Conservation (phyloP, 306 rosid genomes). For the Astragalus glycyphyllos region DNA sequence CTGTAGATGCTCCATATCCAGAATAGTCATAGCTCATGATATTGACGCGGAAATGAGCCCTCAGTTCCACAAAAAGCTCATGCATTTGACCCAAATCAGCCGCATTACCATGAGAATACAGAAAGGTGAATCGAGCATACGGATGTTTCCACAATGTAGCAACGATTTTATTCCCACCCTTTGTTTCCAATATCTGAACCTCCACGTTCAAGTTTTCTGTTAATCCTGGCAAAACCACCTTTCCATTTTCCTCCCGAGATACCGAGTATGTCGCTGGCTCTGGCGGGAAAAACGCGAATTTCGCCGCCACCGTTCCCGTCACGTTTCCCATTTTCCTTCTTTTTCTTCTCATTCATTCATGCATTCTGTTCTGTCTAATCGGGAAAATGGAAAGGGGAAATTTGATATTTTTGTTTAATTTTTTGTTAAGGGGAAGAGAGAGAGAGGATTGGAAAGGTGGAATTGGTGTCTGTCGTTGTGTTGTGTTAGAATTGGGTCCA, state of each 20-base stretch:
- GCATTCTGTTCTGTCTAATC: not conserved
- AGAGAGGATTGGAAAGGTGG: not conserved
- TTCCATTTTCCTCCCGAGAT: slow-evolving; percentile 58
- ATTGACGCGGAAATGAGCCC: slow-evolving; percentile 94
- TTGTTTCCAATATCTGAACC: slow-evolving; percentile 72
- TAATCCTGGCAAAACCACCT: slow-evolving; percentile 67
- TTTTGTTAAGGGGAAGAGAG: not conserved
- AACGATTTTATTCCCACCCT: slow-evolving; percentile 71
- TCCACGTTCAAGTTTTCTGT: slow-evolving; percentile 73
- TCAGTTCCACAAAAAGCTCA: slow-evolving; percentile 86
- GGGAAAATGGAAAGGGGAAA: not conserved
- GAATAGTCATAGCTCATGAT: slow-evolving; percentile 95
- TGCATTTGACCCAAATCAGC: slow-evolving; percentile 72
- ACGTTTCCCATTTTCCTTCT: slow-evolving; percentile 77
- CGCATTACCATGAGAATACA: slow-evolving; percentile 77
- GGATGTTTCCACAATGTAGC: slow-evolving; percentile 93
- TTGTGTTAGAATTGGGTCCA: not conserved
- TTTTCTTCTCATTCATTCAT: not conserved
- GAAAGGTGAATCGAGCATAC: slow-evolving; percentile 71
- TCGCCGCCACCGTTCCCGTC: slow-evolving; percentile 85
- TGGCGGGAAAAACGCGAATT: slow-evolving; percentile 94
- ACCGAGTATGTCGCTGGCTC: slow-evolving; percentile 93
- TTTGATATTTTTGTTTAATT: too few relatives aligned
- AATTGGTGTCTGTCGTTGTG: not conserved
- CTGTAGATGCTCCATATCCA: slow-evolving; percentile 92